Evolutionary conservation across 495 filamentous ascomycete genomes (phyloP).

Genomic region (Trichoderma reesei): DNA sequence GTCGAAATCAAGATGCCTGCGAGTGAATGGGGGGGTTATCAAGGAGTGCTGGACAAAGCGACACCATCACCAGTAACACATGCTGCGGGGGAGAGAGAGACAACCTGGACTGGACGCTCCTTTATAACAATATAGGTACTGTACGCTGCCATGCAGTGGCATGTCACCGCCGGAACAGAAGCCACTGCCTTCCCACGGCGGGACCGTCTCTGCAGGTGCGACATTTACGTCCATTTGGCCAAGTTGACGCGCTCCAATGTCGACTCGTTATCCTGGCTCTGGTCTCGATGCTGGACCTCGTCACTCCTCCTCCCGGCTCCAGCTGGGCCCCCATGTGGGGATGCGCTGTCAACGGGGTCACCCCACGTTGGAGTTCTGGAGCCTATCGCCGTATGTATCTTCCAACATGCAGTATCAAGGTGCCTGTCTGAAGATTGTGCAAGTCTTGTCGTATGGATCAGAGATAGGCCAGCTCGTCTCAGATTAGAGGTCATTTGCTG

Average conservation of each 20-base stretch:
- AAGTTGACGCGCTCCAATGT: constrained; percentile 2
- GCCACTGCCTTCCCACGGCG: no score
- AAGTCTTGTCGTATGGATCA: background rate
- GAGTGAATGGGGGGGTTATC: no score
- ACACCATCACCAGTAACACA: no score
- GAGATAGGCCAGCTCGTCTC: background rate
- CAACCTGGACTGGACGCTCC: background rate
- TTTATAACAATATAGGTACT: background rate
- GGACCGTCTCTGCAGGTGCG: background rate
- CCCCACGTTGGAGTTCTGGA: background rate
- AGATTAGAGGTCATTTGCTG: no score
- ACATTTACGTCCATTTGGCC: constrained; percentile 1
- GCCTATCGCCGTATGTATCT: background rate
- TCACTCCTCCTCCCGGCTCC: background rate
- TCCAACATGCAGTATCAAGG: background rate
- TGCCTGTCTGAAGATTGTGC: no score
- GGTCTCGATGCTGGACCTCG: background rate
- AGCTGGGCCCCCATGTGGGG: background rate
- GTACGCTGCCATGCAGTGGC: constrained; percentile 19
- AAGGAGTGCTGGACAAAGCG: no score
- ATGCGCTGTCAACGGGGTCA: background rate
- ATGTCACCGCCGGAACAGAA: no score
- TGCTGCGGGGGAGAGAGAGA: no score
- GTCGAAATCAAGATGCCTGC: no score
- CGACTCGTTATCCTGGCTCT: background rate